A percentile compares a stretch with the other conserved stretches of the same genome.
phyloP scores from a whole-genome alignment of 108 stramenopile genomes.

The Chaetoceros muelleri region DNA sequence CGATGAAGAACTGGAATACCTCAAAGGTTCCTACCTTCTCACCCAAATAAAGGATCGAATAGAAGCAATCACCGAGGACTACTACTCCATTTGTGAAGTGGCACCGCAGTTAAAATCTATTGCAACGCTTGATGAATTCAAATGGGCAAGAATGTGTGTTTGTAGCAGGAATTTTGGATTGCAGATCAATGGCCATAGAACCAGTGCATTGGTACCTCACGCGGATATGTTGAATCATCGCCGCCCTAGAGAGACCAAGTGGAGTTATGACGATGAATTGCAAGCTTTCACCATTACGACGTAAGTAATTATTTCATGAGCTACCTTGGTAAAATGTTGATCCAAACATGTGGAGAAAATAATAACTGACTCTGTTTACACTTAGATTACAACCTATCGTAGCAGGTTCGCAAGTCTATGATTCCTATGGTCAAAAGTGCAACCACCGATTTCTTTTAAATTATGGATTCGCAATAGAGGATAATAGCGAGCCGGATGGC shows the following conservation, averaged over 20 bases:
- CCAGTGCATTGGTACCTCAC: slow-evolving; percentile 95
- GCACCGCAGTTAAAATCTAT: slow-evolving; percentile 61
- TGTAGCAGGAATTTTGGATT: slow-evolving; percentile 97
- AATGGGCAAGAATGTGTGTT: slow-evolving; percentile 99
- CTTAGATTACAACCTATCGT: slow-evolving; percentile 60
- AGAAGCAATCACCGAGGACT: slow-evolving; percentile 88
- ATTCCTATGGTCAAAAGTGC: slow-evolving; percentile 99
- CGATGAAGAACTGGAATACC: slow-evolving; percentile 60
- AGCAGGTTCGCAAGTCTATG: slow-evolving; percentile 90
- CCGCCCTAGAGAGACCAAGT: slow-evolving; percentile 97
- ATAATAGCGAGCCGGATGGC: slow-evolving; percentile 93
- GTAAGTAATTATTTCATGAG: slow-evolving; percentile 10
- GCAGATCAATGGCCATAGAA: slow-evolving; percentile 87
- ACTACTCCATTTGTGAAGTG: slow-evolving; percentile 77
- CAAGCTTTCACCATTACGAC: slow-evolving; percentile 98
- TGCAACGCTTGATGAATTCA: slow-evolving; percentile 88
- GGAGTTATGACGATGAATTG: slow-evolving; percentile 95
- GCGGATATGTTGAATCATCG: slow-evolving; percentile 99
- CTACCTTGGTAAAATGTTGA: no score
- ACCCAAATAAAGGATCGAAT: slow-evolving; percentile 72
- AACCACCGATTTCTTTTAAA: slow-evolving; percentile 98
- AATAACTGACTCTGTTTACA: no score
- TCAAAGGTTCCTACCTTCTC: slow-evolving; percentile 83
- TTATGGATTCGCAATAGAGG: slow-evolving; percentile 99
- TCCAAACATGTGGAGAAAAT: no score